Evolutionary conservation across 441 rosid genomes (phyloP), one percentile per base, ranked within the genome.

Genomic region (Pelargonium fulgidum): DNA sequence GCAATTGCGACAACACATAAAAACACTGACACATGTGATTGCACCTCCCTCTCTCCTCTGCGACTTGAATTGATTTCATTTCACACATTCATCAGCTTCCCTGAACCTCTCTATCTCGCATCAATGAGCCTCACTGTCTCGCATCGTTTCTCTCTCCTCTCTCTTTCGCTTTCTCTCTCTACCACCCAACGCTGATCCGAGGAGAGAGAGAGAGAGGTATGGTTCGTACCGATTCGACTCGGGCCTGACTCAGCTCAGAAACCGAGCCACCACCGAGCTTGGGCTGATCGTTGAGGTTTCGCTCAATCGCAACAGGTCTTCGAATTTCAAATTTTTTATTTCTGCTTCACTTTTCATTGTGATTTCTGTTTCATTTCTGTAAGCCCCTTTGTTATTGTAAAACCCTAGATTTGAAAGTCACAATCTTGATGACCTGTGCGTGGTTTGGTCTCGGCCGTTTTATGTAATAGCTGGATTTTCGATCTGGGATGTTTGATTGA

Each of bases 151-250:
- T 19, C 68, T 24, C 5, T 16, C 13, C 50, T 2, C 70, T 12
- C 56, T 11, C 66, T 56, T 45, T 17, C 45, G 29, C 68, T 69
- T 20, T 67, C 67, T 45, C 52, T 62, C 39, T 62, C 64, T 62
- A 56, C 33, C 48, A 39, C 12, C 59, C 71, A 74, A 73, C 75
- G 70, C 66, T 42, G 59, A 39, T 71, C 67, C 39, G 19, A 50
- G 52, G 68, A 66, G 24, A 59, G 66, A 48, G 47, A 39, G 20
- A 36, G 4, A 3, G 10, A 7, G 62, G 4, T 7, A 5, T 54
- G 61, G 61, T 54, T 9, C 66, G 67, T 70, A 72, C 70, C 62
- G 70, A 62, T 77, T 80, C 79, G 76, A 71, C 75, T 76, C 76
- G 73, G 73, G 65, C 59, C 65, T 17, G n/a, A 64, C 69, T 73